phyloP scores from a whole-genome alignment of 805 yeast genomes.

The Kluyveromyces lactis region DNA sequence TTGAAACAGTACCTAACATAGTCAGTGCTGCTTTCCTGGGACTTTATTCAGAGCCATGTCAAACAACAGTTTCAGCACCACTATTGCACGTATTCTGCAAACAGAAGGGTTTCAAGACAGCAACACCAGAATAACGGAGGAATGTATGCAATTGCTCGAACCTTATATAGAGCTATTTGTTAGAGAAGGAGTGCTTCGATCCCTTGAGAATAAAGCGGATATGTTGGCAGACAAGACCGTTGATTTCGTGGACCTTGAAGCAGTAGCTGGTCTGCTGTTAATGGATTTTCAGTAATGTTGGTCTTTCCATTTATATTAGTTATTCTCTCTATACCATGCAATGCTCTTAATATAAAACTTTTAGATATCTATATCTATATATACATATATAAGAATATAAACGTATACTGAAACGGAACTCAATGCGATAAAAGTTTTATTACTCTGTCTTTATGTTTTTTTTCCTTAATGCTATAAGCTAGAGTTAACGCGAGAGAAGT shows the following conservation, averaged over 20 bases:
- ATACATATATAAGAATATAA: too few species aligned
- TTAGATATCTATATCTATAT: too few species aligned
- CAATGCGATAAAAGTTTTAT: too few species aligned
- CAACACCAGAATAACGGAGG: conserved; percentile 18
- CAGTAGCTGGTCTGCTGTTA: conserved; percentile 24
- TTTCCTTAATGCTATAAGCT: too few species aligned
- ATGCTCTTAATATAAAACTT: too few species aligned
- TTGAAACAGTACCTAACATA: too few species aligned
- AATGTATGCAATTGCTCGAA: conserved; percentile 15
- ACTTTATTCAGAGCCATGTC: conserved; percentile 1
- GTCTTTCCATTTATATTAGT: too few species aligned
- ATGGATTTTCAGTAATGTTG: conserved; percentile 20
- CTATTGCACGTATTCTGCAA: conserved; percentile 20
- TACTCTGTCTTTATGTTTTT: too few species aligned
- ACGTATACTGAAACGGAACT: too few species aligned
- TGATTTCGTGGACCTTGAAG: conserved; percentile 23
- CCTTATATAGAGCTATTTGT: conserved; percentile 23
- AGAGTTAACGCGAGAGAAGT: too few species aligned
- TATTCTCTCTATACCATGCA: too few species aligned
- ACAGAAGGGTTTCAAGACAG: conserved; percentile 13
- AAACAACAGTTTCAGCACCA: conserved; percentile 13
- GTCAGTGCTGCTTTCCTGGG: too few species aligned
- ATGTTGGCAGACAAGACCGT: conserved; percentile 8
- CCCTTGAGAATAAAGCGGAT: conserved; percentile 19
- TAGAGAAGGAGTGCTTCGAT: conserved; percentile 24